Conservation (phyloP, 2,329 filamentous ascomycete genomes). For the Aspergillus sp. region DNA sequence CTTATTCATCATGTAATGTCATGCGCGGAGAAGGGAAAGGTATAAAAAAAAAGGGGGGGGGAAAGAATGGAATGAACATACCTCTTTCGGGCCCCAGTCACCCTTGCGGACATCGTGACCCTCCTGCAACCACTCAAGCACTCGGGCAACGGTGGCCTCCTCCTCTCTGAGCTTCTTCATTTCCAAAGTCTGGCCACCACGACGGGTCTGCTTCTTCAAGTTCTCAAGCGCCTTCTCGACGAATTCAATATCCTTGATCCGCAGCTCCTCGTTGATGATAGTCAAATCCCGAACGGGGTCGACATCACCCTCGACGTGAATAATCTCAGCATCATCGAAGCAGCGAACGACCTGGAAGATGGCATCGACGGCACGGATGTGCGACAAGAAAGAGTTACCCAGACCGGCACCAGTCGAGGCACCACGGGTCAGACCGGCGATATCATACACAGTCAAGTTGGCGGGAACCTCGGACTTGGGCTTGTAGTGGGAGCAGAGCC, state of each 20-base stretch:
- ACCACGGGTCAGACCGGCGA: slow-evolving; percentile 90
- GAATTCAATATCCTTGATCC: slow-evolving; percentile 98
- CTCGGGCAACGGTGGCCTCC: slow-evolving; percentile 85
- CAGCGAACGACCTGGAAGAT: slow-evolving; percentile 96
- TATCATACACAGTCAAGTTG: slow-evolving; percentile 97
- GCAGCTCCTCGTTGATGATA: slow-evolving; percentile 94
- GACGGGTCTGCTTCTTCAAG: slow-evolving; percentile 86
- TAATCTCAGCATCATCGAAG: slow-evolving; percentile 99
- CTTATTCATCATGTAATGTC: slow-evolving; percentile 87
- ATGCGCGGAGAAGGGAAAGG: slow-evolving; percentile 8
- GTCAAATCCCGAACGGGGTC: slow-evolving; percentile 88
- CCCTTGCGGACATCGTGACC: slow-evolving; percentile 93
- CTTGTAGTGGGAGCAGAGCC: slow-evolving; percentile 93
- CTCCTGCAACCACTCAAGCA: slow-evolving; percentile 72
- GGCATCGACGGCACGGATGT: slow-evolving; percentile 96
- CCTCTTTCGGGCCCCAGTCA: slow-evolving; percentile 89
- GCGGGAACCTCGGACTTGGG: slow-evolving; percentile 96
- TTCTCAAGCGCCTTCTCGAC: slow-evolving; percentile 89
- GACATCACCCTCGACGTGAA: slow-evolving; percentile 98
- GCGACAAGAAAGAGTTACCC: slow-evolving; percentile 95
- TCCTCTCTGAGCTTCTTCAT: slow-evolving; percentile 97
- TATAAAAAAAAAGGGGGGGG: slow-evolving; percentile 9
- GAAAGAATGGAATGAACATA: slow-evolving; percentile 39
- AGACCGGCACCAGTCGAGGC: slow-evolving; percentile 96
- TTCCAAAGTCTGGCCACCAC: slow-evolving; percentile 91